These are phyloP conservation scores for Collybia mongolica DNA, from an alignment of 768 basidiomycete species.

Conservation along the genomic window DNA sequence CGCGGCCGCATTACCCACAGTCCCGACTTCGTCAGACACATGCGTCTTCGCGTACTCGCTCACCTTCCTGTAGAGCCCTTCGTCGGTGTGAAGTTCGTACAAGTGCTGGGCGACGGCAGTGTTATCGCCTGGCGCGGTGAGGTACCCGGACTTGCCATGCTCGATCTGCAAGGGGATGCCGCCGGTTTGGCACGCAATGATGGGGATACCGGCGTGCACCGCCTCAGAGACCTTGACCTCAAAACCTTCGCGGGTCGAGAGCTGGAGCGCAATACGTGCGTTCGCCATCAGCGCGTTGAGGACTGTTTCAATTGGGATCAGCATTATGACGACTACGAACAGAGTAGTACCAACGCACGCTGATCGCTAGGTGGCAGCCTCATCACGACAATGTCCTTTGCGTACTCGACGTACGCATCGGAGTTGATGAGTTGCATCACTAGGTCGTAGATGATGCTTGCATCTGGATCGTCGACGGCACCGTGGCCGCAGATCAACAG, in stretches of 20 bases:
- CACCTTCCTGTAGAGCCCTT: constrained; percentile 60
- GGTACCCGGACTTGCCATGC: constrained; percentile 85
- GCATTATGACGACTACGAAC: not conserved
- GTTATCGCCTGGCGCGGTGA: constrained; percentile 78
- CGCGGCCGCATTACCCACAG: constrained; percentile 73
- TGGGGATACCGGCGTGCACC: constrained; percentile 85
- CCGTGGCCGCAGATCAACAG: constrained; percentile 87
- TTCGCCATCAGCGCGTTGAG: constrained; percentile 89
- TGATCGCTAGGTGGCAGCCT: constrained; percentile 82
- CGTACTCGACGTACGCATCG: constrained; percentile 49
- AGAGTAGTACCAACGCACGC: constrained; percentile 41
- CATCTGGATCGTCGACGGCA: constrained; percentile 93
- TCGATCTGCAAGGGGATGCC: constrained; percentile 93
- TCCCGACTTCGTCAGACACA: constrained; percentile 82
- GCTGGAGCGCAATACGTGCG: constrained; percentile 85
- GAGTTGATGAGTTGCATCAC: constrained; percentile 59
- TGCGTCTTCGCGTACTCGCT: constrained; percentile 70
- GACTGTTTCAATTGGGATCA: constrained; percentile 38
- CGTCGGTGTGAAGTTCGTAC: constrained; percentile 75
- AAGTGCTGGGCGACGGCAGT: constrained; percentile 73
- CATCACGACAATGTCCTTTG: constrained; percentile 74
- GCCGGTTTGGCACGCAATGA: constrained; percentile 83
- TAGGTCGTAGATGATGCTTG: constrained; percentile 87
- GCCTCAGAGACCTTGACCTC: constrained; percentile 97
- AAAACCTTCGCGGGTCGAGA: constrained; percentile 93